Conservation (phyloP, 768 basidiomycete species). For the Gyrodon lividus region DNA sequence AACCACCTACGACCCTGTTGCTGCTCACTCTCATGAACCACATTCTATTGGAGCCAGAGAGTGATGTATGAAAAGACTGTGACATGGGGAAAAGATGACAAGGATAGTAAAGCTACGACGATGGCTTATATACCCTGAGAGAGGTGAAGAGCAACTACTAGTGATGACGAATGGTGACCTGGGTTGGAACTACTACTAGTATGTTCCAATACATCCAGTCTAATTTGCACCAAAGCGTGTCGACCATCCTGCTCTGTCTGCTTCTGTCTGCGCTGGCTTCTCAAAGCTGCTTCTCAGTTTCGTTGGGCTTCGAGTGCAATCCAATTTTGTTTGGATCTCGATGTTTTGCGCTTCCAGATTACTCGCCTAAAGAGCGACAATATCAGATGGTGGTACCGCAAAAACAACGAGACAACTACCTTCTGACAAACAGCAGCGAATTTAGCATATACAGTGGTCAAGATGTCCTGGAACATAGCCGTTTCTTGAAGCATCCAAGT, state of each 20-base stretch:
- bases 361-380: constrained; percentile 6
- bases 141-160: no score
- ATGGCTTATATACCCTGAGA: no score
- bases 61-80: no score
- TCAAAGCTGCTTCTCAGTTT: constrained; percentile 17
- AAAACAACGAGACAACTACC: constrained; percentile 5
- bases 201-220: background rate
- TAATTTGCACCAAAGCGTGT: constrained; percentile 10
- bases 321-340: constrained; percentile 14
- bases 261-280: constrained; percentile 15
- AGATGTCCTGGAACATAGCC: constrained; percentile 15
- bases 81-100: no score
- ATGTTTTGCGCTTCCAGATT: constrained; percentile 16
- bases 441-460: constrained; percentile 9
- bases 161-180: no score
- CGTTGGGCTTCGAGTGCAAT: constrained; percentile 16
- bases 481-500: constrained; percentile 15
- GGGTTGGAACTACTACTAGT: no score
- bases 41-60: no score
- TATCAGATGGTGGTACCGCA: background rate
- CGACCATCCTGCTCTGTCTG: constrained; percentile 11
- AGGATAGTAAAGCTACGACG: no score
- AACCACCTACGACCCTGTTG: no score
- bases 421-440: constrained; percentile 11
- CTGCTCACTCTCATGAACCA: no score